A percentile compares a stretch with the other conserved stretches of the same genome.
These are phyloP conservation scores for Aphanomyces cochlioides DNA, from an alignment of 352 stramenopile genomes.

Conservation along the genomic window DNA sequence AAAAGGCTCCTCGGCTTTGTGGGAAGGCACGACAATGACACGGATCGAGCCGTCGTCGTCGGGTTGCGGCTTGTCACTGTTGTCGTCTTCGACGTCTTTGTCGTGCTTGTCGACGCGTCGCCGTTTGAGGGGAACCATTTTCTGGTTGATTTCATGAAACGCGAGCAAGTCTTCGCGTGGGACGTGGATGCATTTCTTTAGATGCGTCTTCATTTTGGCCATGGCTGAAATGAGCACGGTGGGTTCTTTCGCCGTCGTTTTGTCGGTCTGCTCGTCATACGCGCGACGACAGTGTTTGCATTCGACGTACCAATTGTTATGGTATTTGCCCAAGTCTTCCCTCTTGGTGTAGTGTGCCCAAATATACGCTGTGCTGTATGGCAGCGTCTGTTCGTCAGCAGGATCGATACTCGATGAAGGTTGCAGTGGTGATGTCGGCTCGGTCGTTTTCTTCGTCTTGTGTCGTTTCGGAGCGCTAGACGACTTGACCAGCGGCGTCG, in stretches of 20 bases:
- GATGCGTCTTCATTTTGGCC: slow-evolving; percentile 27
- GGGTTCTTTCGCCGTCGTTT: not conserved
- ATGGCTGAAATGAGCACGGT: slow-evolving; percentile 26
- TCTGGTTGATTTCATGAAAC: slow-evolving; percentile 5
- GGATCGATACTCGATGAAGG: not conserved
- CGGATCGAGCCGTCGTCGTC: no score
- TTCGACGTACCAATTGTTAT: slow-evolving; percentile 31
- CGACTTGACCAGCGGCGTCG: not conserved
- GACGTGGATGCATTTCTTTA: slow-evolving; percentile 22
- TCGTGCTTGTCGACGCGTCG: slow-evolving; percentile 6
- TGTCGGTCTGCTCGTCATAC: slow-evolving; percentile 6
- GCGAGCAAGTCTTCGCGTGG: slow-evolving; percentile 10
- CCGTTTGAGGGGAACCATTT: slow-evolving; percentile 3
- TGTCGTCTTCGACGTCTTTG: not conserved
- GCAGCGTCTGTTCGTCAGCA: not conserved
- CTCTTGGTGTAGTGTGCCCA: slow-evolving; percentile 28
- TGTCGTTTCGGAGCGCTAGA: not conserved
- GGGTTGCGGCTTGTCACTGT: not conserved
- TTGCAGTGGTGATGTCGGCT: not conserved
- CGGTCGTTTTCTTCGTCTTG: not conserved
- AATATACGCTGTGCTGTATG: slow-evolving; percentile 20
- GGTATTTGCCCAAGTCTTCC: slow-evolving; percentile 17
- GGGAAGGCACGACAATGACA: slow-evolving; percentile 1
- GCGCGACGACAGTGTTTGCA: slow-evolving; percentile 25
- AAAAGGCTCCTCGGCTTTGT: slow-evolving; percentile 14